Evolutionary conservation across 768 basidiomycete genomes (phyloP).

Genomic region (Thelephora aurantiotincta): DNA sequence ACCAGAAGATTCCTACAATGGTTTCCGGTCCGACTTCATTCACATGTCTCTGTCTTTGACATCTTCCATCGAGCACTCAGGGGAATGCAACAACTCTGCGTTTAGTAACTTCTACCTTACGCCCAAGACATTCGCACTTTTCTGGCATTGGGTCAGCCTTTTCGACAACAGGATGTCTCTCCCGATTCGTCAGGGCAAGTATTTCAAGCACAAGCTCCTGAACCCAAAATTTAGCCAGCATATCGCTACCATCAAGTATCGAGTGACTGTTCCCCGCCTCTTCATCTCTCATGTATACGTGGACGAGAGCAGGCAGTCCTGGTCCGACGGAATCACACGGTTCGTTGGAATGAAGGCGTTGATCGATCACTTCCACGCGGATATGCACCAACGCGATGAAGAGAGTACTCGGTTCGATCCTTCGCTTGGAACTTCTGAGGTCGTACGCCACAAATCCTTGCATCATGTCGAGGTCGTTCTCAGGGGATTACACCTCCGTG

Average conservation of each 20-base stretch:
- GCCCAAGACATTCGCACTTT: constrained; percentile 75
- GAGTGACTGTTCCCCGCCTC: constrained; percentile 59
- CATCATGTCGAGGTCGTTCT: constrained; percentile 78
- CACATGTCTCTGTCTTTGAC: constrained; percentile 82
- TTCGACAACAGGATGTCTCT: constrained; percentile 71
- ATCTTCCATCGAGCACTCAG: constrained; percentile 35
- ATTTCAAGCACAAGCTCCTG: constrained; percentile 45
- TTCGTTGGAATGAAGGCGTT: constrained; percentile 80
- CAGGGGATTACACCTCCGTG: constrained; percentile 62
- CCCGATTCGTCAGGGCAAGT: constrained; percentile 85
- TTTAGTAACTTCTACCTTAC: constrained; percentile 75
- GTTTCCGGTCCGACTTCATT: constrained; percentile 88
- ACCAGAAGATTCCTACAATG: constrained; percentile 61
- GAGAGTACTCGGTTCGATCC: constrained; percentile 51
- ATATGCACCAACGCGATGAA: constrained; percentile 86
- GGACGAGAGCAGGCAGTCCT: constrained; percentile 67
- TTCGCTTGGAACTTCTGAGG: constrained; percentile 40
- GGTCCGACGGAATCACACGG: constrained; percentile 64
- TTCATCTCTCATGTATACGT: constrained; percentile 82
- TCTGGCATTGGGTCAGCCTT: constrained; percentile 84
- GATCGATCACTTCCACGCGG: constrained; percentile 71
- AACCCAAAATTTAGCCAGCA: constrained; percentile 84
- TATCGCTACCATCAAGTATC: constrained; percentile 85
- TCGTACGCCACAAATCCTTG: constrained; percentile 66
- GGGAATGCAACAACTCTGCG: constrained; percentile 13